Base-by-base conservation (phyloP, 2,329 filamentous ascomycete genomes). In the Cyphellophora europaea region DNA sequence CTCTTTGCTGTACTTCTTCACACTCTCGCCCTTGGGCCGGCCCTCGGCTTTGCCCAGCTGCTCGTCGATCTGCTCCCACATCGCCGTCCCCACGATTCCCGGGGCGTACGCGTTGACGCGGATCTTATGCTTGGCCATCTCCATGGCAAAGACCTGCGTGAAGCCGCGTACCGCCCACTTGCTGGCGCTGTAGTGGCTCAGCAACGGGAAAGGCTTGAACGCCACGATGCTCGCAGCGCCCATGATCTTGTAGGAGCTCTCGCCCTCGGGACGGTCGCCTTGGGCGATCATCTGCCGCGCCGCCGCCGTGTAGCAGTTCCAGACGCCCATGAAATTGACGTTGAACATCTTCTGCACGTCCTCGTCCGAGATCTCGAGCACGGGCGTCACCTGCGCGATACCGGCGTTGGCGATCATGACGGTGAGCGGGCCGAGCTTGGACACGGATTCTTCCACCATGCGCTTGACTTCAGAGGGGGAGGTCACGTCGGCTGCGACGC, bases 61-160 rank as follows among this genome's bases (percentile, higher is more conserved):
- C 42, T 72, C 69, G 41, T 82, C 79, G 35, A 82, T 80, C 2
- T 73, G 50, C 30, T 81, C 77, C 77, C 77, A 82, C 77, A 82
- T 82, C 0, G 64, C 61, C 0, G 76, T 81, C 0, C 69, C 74
- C 0, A 82, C 75, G 31, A 82, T 79, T 0, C 79, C 79, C 0
- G 78, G 78, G 0, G 74, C 77, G 47, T 81, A 82, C 0, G 71
- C 69, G 45, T 82, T 82, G 13, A 71, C 76, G 0, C 73, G 80
- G 51, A 83, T 82, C 38, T 72, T 63, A 50, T 82, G 68, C 30
- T 58, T 54, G 0, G 77, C 77, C 55, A 81, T 63, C 42, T 79
- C 77, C 66, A 79, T 74, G 1, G 78, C 77, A 43, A 78, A 79
- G 0, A 68, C 72, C 52, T 82, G 76, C 1, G 72, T 78, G 33